Base-by-base conservation (phyloP, 192 early-diverging fungal species). In the Gryganskiella cystojenkinii region DNA sequence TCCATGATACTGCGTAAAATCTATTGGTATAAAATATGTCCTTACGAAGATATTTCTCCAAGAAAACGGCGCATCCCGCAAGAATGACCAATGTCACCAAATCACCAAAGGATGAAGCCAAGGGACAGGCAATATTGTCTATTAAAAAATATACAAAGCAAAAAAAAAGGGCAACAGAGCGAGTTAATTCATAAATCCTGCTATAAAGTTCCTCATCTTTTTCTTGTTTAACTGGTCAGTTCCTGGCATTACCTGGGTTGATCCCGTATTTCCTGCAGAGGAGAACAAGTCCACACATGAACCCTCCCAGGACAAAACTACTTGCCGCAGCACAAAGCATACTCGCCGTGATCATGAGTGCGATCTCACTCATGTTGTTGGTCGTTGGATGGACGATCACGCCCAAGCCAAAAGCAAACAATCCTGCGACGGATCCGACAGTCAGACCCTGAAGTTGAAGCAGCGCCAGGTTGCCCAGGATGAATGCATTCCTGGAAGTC, bases 61-160 rank as follows among this genome's bases (percentile, higher is more conserved):
- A 64, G 30, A 67, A 55, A 42, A 85, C 70, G 15, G 90, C 63
- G 54, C 84, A 82, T 35, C 61, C 85, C 30, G 91, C 84, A 50
- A 93, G 69, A 25, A 92, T 85, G 30, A 90, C 69, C 33, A 93
- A 67, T 4, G 91, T 93, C 13, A 93, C 81, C 53, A 93, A 83
- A 81, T 93, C 92, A 25, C 92, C 92, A 63, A 93, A 78, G 7
- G 86, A 87, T 11, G 92, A 92, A 25, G 92, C 92, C 71, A 93
- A 74, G 17, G 92, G 92, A 30, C 90, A 92, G 17, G 91, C 92
- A 67, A 93, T 93, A 65, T 93, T 93, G 59, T 93, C 87, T 88
- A 60, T 30, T 14, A 6, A 27, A 27, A 31, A 49, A 51, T 25
- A 67, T 51, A 53, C 40, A 24, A n/a, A n/a, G n/a, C n/a, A 40